Conservation (phyloP, 768 basidiomycete genomes). For the Panaeolus cyanescens region DNA sequence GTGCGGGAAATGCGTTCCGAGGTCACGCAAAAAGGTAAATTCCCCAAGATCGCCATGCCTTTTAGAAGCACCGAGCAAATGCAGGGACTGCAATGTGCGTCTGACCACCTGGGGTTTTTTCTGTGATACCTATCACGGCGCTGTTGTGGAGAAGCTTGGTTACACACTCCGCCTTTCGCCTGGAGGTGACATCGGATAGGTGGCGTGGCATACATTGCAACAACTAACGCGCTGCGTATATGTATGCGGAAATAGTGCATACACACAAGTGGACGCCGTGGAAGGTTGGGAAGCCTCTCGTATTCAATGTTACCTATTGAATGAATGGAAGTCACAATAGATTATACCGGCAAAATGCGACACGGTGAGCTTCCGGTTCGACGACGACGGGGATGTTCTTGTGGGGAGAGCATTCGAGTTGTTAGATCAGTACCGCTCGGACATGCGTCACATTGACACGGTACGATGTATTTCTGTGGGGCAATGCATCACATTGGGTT, state of each 20-base stretch:
- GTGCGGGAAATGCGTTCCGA: not conserved
- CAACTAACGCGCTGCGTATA: not conserved
- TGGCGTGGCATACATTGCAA: not conserved
- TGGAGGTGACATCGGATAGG: not conserved
- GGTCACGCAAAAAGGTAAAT: slow-evolving; percentile 3
- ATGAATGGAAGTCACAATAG: not conserved
- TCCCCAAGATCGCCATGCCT: slow-evolving; percentile 1
- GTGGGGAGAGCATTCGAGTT: not conserved
- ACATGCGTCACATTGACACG: not conserved
- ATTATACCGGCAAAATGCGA: not conserved
- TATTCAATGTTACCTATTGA: not conserved
- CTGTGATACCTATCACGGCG: not conserved
- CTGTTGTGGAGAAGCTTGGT: slow-evolving; percentile 3
- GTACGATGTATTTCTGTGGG: not conserved
- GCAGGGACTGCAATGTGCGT: not conserved
- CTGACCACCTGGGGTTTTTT: not conserved
- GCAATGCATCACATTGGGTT: not conserved
- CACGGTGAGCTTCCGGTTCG: not conserved
- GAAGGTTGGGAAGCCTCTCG: not conserved
- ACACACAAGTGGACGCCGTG: too few species aligned
- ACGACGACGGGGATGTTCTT: not conserved
- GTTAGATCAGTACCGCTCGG: not conserved
- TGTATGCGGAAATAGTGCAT: not conserved
- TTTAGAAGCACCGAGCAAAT: not conserved
- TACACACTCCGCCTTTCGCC: not conserved